A percentile compares a stretch with the other conserved stretches of the same genome.
phyloP scores from a whole-genome alignment of 2,329 filamentous ascomycete genomes.

The Aspergillus novoparasiticus region DNA sequence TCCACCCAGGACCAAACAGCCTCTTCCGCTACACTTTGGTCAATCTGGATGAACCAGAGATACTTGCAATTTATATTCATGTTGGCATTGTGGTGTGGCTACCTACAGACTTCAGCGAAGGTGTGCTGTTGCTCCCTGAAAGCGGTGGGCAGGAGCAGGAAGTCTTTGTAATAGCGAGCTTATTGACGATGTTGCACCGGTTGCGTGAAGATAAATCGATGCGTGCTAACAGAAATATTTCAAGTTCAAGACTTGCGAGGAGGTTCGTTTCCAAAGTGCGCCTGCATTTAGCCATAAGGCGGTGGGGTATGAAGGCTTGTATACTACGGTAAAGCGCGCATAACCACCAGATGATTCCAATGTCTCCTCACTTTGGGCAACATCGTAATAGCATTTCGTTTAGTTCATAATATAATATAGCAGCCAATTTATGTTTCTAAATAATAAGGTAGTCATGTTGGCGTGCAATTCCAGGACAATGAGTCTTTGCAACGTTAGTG shows the following conservation, averaged over 20 bases:
- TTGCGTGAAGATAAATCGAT: conserved; percentile 4
- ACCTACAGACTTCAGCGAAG: conserved; percentile 10
- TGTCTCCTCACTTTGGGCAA: neutral
- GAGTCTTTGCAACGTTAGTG: conserved; percentile 22
- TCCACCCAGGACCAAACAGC: conserved; percentile 10
- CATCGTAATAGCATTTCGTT: neutral
- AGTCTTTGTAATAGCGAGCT: conserved; percentile 5
- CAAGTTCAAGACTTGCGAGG: conserved; percentile 1
- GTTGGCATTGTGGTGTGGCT: conserved; percentile 10
- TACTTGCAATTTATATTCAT: conserved; percentile 13
- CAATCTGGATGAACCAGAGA: neutral
- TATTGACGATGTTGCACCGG: conserved; percentile 10
- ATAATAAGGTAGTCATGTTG: conserved; percentile 37
- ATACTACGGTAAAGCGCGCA: neutral
- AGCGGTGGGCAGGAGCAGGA: neutral
- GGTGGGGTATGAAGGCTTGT: neutral
- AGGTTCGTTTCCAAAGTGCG: conserved; percentile 6
- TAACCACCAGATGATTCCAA: neutral
- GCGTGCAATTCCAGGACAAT: conserved; percentile 21
- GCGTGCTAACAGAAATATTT: neutral
- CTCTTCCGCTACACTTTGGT: conserved; percentile 11
- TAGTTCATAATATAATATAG: no score
- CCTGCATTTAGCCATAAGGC: neutral
- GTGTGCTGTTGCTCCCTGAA: conserved; percentile 8
- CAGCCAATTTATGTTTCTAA: conserved; percentile 1